Base-by-base conservation (phyloP, 2,329 filamentous ascomycete genomes). In the Diaporthe aspalathi region DNA sequence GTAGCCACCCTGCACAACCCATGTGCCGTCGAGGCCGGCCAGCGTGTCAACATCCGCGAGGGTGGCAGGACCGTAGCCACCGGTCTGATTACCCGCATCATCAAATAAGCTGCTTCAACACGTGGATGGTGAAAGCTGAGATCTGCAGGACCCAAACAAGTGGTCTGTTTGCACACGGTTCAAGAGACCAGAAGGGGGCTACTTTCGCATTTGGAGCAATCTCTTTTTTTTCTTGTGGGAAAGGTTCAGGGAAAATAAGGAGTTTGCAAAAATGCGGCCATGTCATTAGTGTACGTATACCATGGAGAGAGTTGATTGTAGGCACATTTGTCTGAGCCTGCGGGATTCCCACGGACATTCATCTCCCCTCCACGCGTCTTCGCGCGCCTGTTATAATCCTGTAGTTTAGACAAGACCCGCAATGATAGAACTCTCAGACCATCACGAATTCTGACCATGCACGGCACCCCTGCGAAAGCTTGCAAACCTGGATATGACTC, bases 21-120 rank as follows among this genome's bases (percentile, higher is more conserved):
- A 74, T 90, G 97, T 79, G 95, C 95, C 72, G 85, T 98, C 74
- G 96, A 99, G 86, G 86, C 90, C 74, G 95, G 96, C 77, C 94
- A 98, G 87, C 93, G 96, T 79, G 96, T 99, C 90, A 99, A 98
- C 88, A 91, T 99, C 81, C 94, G 96, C 84, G 96, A 99, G 88
- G 96, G 96, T 86, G 95, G 95, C 78, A 91, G 94, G 78, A 96
- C 93, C 73, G 93, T 96, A 71, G 93, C 93, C 77, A 96, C 93
- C 77, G 93, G 93, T 83, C 86, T 96, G 77, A 88, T 94, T 78
- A 96, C 93, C 75, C 91, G 91, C 78, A 91, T 96, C 79, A 74
- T 90, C 68, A 83, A 88, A 79, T 90, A 88, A 85, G 76, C 67
- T 57, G 72, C 66, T 56, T 54, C 47, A 74, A 71, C 5, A 49